Evolutionary conservation across 2,329 filamentous ascomycete genomes (phyloP), one percentile per base, ranked within the genome.

Genomic region (Harringtonia lauricola): DNA sequence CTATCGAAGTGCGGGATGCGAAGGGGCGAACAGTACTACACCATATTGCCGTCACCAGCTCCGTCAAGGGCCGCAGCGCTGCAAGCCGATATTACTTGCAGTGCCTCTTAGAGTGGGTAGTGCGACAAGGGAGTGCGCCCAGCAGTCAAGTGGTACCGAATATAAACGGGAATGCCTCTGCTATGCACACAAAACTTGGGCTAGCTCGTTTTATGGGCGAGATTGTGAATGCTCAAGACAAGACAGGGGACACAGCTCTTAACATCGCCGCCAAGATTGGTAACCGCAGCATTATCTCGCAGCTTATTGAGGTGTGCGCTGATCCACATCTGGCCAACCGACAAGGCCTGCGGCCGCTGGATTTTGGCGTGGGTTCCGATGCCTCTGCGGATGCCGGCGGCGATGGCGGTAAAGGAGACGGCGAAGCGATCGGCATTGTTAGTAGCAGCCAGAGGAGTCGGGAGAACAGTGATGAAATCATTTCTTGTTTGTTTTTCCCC

Each of bases 21-120:
- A 88, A 88, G 60, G 89, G 89, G 9, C 76, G 92, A 31, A 96
- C 90, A 0, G 88, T 96, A 14, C 68, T 98, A 21, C 92, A 98
- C 57, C 92, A 98, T 57, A 96, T 98, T 54, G 89, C 92, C 6
- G 80, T 96, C 29, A 94, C 92, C 15, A 95, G 89, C 49, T 92
- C 89, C 8, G 92, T 96, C 55, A 95, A 95, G 59, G 90, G 90
- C 8, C 80, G 92, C 39, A 89, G 86, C 46, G 81, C 86, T 35
- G 90, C 92, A 19, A 94, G 88, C 59, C 86, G 90, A 51, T 95
- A 96, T 59, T 98, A 98, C 55, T 76, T 98, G 2, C 92, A 98
- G 63, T 90, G 87, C 24, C 71, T 98, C 12, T 71, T 98, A 1
- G 90, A 95, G 58, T 96, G 94, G 68, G 84, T 96, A 13, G 89